Evolutionary conservation across 192 early-diverging fungal genomes (phyloP).

Genomic region (Gigaspora rosea): DNA sequence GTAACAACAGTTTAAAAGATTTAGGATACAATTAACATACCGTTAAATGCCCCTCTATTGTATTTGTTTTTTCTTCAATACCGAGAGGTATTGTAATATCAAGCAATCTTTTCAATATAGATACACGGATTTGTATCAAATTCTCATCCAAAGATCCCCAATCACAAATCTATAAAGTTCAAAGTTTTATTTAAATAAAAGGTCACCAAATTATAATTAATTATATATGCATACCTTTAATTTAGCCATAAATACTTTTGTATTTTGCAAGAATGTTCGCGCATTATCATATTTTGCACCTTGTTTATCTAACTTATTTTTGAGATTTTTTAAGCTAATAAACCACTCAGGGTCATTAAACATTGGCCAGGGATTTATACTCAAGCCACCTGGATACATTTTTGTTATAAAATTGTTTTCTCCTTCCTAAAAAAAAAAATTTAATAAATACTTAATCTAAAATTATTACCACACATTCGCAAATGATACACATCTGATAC

Average conservation of each 20-base stretch:
- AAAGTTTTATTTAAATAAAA: not conserved
- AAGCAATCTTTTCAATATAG: not conserved
- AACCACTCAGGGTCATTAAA: constrained; percentile 20
- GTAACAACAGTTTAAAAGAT: not conserved
- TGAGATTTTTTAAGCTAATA: not conserved
- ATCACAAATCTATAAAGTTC: constrained; percentile 15
- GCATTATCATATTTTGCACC: constrained; percentile 22
- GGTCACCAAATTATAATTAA: not conserved
- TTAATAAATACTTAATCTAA: no score
- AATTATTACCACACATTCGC: no score
- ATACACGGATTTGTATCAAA: constrained; percentile 14
- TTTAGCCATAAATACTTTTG: constrained; percentile 21
- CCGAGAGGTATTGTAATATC: not conserved
- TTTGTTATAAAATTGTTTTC: constrained; percentile 33
- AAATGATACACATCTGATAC: no score
- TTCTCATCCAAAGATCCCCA: constrained; percentile 24
- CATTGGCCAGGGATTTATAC: constrained; percentile 31
- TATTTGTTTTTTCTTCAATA: constrained; percentile 1
- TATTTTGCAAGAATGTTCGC: not conserved
- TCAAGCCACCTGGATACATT: constrained; percentile 4
- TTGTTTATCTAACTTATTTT: constrained; percentile 9
- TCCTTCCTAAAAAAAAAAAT: constrained; percentile 1
- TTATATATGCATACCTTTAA: not conserved
- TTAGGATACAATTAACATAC: not conserved
- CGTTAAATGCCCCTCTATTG: not conserved